Evolutionary conservation across 2,329 filamentous ascomycete species (phyloP), one percentile per base, ranked within the genome.

Genomic region (Colletotrichum orchidophilum): DNA sequence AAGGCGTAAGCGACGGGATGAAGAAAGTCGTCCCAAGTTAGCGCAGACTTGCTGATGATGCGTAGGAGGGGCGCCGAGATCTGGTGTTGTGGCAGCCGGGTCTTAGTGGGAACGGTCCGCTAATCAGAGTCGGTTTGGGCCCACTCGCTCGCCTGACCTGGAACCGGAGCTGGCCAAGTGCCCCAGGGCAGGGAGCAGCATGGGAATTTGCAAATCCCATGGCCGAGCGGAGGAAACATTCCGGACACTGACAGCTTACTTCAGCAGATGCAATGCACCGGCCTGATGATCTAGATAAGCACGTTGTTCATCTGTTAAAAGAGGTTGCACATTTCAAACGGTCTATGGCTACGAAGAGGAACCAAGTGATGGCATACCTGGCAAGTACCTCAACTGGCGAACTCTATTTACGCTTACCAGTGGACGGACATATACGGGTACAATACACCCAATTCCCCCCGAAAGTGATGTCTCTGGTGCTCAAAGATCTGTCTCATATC

Each of bases 181-280:
- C 62, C 66, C 54, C 18, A 55, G 11, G 18, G 46, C 31, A 53
- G 33, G 57, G 53, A 29, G 52, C 58, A 62, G 35, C 46, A 71
- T 71, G 69, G 69, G 54, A 69, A 58, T 59, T 49, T 21, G 6
- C 15, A 58, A 69, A 54, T 71, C 52, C 69, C 69, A 71, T 71
- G 12, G 33, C 33, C 12, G 24, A 33, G 27, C n/a, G 11, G 31
- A 50, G 21, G 27, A 33, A 27, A n/a, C 35, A 24, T 13, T 11
- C 53, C 29, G 29, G 49, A 42, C 21, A 15, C 26, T 35, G 24
- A 13, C 7, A 29, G 27, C 7, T 18, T 53, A 39, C 27, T 31
- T 27, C 4, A 29, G 4, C 3, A 29, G 27, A 15, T 1, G 7
- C 18, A n/a, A 11, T 21, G 21, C 18, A 21, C 15, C 21, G 13